These are phyloP conservation scores for Trichoderma semiorbis DNA, from an alignment of 2,329 filamentous ascomycete species.

Conservation along the genomic window DNA sequence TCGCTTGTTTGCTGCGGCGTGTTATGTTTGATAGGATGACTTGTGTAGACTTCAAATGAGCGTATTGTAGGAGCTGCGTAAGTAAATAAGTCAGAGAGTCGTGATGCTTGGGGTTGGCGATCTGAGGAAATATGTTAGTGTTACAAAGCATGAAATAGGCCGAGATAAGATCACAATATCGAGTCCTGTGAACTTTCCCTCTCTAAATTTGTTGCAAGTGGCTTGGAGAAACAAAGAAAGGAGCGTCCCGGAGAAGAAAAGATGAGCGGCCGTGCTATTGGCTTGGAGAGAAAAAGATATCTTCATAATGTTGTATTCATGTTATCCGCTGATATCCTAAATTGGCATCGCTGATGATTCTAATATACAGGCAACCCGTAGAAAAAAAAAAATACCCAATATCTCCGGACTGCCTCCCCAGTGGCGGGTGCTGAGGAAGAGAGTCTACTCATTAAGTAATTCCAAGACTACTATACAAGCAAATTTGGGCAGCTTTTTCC, in stretches of 20 bases:
- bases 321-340: background rate
- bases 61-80: background rate
- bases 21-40: background rate
- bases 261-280: background rate
- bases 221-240: background rate
- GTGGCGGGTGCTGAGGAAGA: background rate
- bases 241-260: background rate
- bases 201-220: background rate
- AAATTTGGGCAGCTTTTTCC: background rate
- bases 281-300: background rate
- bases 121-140: background rate
- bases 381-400: background rate
- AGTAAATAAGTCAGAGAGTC: background rate
- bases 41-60: background rate
- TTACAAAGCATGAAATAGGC: background rate
- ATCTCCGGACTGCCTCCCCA: background rate
- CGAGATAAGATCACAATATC: background rate
- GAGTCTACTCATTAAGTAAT: background rate
- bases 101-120: background rate
- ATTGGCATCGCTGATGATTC: background rate
- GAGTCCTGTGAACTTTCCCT: background rate
- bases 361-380: slow-evolving; percentile 1
- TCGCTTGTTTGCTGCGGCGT: background rate
- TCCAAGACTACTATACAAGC: no score
- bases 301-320: background rate